A percentile compares a stretch with the other conserved stretches of the same genome.
These are phyloP conservation scores for Dioscorea alata DNA, from an alignment of 106 monocot species.

Conservation along the genomic window DNA sequence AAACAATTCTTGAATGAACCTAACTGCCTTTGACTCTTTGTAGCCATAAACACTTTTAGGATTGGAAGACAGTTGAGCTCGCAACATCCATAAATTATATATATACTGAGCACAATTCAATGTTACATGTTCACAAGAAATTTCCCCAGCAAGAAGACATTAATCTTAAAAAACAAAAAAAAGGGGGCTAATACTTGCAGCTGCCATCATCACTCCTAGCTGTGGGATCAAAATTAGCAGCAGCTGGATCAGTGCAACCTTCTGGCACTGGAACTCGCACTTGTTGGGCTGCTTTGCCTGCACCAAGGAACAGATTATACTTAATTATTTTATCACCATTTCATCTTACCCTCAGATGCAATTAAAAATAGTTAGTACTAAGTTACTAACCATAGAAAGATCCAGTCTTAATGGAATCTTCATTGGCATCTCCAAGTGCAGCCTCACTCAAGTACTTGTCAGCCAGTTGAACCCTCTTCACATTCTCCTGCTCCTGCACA, in stretches of 20 bases:
- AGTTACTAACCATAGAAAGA: conserved; percentile 28
- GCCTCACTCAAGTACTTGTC: conserved; percentile 63
- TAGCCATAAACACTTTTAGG: too few relatives aligned
- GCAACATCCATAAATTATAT: too few relatives aligned
- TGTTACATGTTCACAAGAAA: too few relatives aligned
- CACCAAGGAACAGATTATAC: neutral
- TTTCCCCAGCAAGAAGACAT: too few relatives aligned
- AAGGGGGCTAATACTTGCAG: conserved; percentile 28
- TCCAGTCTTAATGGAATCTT: conserved; percentile 38
- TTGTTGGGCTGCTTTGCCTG: conserved; percentile 72
- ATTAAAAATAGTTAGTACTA: neutral
- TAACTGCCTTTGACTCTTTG: too few relatives aligned
- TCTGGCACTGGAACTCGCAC: conserved; percentile 50
- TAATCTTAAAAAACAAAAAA: neutral
- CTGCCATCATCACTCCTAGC: conserved; percentile 75
- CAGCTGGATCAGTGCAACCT: conserved; percentile 47
- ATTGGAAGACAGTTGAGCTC: too few relatives aligned
- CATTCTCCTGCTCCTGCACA: conserved; percentile 67
- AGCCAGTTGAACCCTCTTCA: conserved; percentile 69
- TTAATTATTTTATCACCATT: too few relatives aligned
- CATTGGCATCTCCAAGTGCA: conserved; percentile 68
- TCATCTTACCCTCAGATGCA: too few relatives aligned
- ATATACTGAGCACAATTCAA: too few relatives aligned
- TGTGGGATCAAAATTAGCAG: conserved; percentile 55
- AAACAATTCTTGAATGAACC: too few relatives aligned